Percentiles rank a stretch among this genome's conserved stretches.
phyloP scores from a whole-genome alignment of 1,139 yeast species.

The Protomyces lactucae-debilis region DNA sequence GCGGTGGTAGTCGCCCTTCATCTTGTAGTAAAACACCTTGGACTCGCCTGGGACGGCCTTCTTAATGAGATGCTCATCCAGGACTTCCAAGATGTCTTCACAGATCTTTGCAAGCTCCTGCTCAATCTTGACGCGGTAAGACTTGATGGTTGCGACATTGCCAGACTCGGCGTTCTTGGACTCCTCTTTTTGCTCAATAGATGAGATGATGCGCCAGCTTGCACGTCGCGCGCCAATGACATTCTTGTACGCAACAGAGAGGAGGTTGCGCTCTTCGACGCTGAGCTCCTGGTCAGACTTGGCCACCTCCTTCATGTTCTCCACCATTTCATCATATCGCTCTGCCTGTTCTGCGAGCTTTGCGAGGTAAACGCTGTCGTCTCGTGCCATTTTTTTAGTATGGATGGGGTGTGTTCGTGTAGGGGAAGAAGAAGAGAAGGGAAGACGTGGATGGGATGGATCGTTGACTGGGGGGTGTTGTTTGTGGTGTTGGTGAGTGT shows the following conservation, averaged over 20 bases:
- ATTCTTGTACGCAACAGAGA: slow-evolving; percentile 96
- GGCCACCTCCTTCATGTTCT: slow-evolving; percentile 96
- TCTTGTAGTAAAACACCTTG: slow-evolving; percentile 96
- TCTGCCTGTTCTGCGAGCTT: slow-evolving; percentile 99
- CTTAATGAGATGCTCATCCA: slow-evolving; percentile 84
- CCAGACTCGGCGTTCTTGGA: slow-evolving; percentile 57
- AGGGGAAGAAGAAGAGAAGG: neutral
- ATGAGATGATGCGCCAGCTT: slow-evolving; percentile 97
- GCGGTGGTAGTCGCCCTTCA: slow-evolving; percentile 99
- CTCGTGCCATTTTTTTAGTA: slow-evolving; percentile 38
- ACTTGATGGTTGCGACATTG: slow-evolving; percentile 75
- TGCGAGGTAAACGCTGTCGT: slow-evolving; percentile 94
- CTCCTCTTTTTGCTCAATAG: slow-evolving; percentile 98
- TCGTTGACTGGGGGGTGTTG: neutral
- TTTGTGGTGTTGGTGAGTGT: neutral
- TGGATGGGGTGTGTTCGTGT: neutral
- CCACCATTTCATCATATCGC: slow-evolving; percentile 82
- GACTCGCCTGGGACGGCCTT: slow-evolving; percentile 97
- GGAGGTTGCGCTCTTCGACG: slow-evolving; percentile 95
- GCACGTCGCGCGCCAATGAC: slow-evolving; percentile 99
- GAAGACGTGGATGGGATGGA: neutral
- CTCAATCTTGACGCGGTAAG: slow-evolving; percentile 94
- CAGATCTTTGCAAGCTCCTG: slow-evolving; percentile 89
- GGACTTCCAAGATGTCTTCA: slow-evolving; percentile 84
- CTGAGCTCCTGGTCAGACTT: slow-evolving; percentile 92